Evolutionary conservation across 2,329 filamentous ascomycete species (phyloP).

Genomic region (Fusarium goolgardi): DNA sequence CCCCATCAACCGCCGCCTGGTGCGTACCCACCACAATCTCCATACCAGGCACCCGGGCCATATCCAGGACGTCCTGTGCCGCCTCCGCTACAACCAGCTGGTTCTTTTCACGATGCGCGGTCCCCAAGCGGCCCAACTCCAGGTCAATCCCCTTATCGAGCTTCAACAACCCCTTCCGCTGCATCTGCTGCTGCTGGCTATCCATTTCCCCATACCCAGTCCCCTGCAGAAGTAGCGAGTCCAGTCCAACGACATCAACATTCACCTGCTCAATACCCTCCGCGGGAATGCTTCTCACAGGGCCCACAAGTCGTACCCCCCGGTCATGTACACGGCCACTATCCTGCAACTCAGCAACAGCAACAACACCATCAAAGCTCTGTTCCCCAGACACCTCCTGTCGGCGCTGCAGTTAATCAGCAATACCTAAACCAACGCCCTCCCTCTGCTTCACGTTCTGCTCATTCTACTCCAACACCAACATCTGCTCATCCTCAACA

Average conservation of each 20-base stretch:
- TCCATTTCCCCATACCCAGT: slow-evolving; percentile 61
- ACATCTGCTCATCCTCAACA: slow-evolving; percentile 71
- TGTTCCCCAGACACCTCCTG: slow-evolving; percentile 55
- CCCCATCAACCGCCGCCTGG: slow-evolving; percentile 46
- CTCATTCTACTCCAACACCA: slow-evolving; percentile 70
- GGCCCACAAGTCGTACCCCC: slow-evolving; percentile 41
- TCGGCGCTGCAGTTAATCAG: slow-evolving; percentile 44
- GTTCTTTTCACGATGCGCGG: slow-evolving; percentile 60
- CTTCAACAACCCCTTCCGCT: slow-evolving; percentile 58
- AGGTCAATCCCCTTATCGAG: slow-evolving; percentile 60
- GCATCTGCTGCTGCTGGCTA: slow-evolving; percentile 59
- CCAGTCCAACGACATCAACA: slow-evolving; percentile 66
- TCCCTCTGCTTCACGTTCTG: slow-evolving; percentile 68
- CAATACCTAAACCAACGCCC: slow-evolving; percentile 62
- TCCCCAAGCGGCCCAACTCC: slow-evolving; percentile 62
- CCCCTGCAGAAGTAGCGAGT: slow-evolving; percentile 59
- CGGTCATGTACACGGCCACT: slow-evolving; percentile 36
- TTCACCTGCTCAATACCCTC: slow-evolving; percentile 57
- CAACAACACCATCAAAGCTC: slow-evolving; percentile 40
- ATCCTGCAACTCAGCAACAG: slow-evolving; percentile 51
- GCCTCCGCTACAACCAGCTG: slow-evolving; percentile 60
- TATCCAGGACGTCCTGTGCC: slow-evolving; percentile 59
- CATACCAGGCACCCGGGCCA: slow-evolving; percentile 55
- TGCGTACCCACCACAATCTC: slow-evolving; percentile 54
- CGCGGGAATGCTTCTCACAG: slow-evolving; percentile 61